Percentiles rank a stretch among this genome's conserved stretches.
phyloP scores from a whole-genome alignment of 176 grass and related monocot species.

The Carex kokanica region DNA sequence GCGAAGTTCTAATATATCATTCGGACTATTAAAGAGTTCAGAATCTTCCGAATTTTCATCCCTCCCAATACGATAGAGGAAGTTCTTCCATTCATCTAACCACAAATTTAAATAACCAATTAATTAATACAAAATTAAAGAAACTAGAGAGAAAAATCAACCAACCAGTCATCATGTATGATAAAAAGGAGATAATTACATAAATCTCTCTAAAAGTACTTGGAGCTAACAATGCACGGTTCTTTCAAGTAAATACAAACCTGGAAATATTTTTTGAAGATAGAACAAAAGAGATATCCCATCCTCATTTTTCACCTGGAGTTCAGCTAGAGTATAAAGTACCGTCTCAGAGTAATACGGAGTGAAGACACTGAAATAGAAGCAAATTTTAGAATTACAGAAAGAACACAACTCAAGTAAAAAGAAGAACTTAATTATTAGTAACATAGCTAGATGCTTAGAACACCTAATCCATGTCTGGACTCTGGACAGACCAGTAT shows the following conservation, averaged over 20 bases:
- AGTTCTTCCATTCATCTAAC: constrained; percentile 96
- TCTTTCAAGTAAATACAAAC: constrained; percentile 31
- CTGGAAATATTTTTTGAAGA: constrained; percentile 97
- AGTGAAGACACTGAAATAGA: constrained; percentile 77
- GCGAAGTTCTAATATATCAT: constrained; percentile 72
- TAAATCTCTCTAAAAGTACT: neutral
- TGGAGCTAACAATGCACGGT: neutral
- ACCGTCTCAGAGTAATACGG: constrained; percentile 91
- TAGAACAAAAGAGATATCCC: constrained; percentile 89
- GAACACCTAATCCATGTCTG: neutral
- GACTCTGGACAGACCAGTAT: neutral
- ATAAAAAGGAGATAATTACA: neutral
- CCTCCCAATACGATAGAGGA: constrained; percentile 75
- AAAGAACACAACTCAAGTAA: neutral
- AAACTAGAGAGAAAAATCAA: constrained; percentile 1
- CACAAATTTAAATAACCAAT: constrained; percentile 22
- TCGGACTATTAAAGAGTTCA: constrained; percentile 61
- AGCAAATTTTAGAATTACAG: constrained; percentile 7
- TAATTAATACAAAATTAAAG: constrained; percentile 19
- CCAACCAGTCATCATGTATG: constrained; percentile 3
- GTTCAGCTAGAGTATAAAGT: constrained; percentile 77
- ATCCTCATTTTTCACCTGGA: constrained; percentile 88
- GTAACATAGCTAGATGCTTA: constrained; percentile 7
- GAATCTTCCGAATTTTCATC: constrained; percentile 75
- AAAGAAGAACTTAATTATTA: neutral